A percentile compares a stretch with the other conserved stretches of the same genome.
Conservation (phyloP, 441 rosid genomes). For the Francoa sonchifolia region DNA sequence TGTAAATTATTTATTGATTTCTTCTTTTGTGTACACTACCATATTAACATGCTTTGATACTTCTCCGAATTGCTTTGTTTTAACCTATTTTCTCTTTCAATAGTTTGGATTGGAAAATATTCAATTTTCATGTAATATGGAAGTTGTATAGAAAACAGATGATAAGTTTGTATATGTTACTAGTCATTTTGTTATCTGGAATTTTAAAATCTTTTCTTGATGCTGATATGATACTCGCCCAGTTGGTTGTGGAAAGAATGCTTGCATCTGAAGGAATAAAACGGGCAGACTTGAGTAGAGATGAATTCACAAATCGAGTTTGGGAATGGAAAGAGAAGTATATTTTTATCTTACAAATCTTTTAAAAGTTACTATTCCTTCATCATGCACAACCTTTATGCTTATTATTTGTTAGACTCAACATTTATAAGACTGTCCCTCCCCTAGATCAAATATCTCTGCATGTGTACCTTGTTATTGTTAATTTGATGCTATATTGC, state of each 20-base stretch:
- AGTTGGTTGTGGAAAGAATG: constrained; percentile 98
- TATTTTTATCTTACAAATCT: constrained; percentile 15
- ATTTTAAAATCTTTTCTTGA: constrained; percentile 9
- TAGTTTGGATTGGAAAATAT: neutral
- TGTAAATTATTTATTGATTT: constrained; percentile 1
- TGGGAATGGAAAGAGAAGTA: constrained; percentile 99
- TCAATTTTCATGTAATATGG: too few species aligned
- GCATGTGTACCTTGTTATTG: too few species aligned
- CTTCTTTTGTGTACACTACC: too few species aligned
- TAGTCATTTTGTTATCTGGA: neutral
- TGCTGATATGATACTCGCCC: constrained; percentile 16
- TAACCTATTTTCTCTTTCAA: too few species aligned
- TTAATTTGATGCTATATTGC: too few species aligned
- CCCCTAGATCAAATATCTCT: too few species aligned
- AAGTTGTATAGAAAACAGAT: too few species aligned
- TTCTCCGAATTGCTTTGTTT: too few species aligned
- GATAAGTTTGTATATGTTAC: neutral
- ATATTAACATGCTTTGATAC: too few species aligned
- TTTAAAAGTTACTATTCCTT: too few species aligned
- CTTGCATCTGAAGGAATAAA: constrained; percentile 85
- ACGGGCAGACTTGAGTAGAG: constrained; percentile 72
- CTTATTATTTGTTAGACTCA: neutral
- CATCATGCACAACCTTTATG: too few species aligned
- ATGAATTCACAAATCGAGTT: constrained; percentile 78
- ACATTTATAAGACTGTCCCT: too few species aligned